Percentiles rank a stretch among this genome's conserved stretches.
Evolutionary conservation across 108 stramenopile genomes (phyloP).

Genomic region (Poteriospumella lacustris): DNA sequence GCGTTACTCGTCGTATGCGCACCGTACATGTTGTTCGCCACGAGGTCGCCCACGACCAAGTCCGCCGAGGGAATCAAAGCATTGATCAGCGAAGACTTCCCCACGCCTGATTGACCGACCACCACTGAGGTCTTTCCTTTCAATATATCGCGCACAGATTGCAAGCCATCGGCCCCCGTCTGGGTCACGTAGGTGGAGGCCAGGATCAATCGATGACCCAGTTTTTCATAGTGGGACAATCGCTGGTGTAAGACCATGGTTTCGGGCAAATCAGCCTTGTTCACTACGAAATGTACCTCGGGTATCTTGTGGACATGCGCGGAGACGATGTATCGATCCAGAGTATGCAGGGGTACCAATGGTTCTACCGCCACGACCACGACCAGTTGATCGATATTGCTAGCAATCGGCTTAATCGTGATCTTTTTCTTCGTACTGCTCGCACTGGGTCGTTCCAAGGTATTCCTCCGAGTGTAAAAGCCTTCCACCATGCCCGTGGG

Average conservation of each 20-base stretch:
- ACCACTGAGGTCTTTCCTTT: constrained; percentile 18
- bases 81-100: constrained; percentile 19
- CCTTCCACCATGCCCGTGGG: neutral
- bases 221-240: neutral
- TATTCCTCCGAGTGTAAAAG: neutral
- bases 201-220: neutral
- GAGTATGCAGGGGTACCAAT: neutral
- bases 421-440: neutral
- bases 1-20: constrained; percentile 3
- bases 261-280: constrained; percentile 13
- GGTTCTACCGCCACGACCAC: neutral
- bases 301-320: neutral
- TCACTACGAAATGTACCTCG: neutral
- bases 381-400: constrained; percentile 24
- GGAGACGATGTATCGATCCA: neutral
- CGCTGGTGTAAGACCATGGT: too few relatives aligned
- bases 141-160: neutral
- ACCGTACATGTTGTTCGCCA: neutral
- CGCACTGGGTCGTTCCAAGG: constrained; percentile 4
- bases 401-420: neutral
- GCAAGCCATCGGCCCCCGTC: neutral
- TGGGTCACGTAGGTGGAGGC: neutral
- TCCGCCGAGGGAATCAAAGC: neutral
- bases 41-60: neutral
- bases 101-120: constrained; percentile 29